phyloP scores from a whole-genome alignment of 1,139 yeast genomes.

The Saccharomyces hybrid region DNA sequence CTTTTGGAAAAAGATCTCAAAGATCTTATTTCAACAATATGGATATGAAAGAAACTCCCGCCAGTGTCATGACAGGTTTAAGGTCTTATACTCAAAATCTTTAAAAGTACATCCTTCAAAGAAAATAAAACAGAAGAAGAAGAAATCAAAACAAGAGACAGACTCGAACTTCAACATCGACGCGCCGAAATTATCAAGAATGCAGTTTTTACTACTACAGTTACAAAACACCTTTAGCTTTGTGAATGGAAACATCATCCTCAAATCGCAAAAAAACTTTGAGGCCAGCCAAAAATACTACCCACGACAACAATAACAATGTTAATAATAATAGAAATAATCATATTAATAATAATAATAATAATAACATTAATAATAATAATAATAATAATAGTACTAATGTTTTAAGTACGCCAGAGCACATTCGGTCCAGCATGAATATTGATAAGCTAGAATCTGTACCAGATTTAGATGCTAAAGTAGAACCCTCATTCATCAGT shows the following conservation, averaged over 20 bases:
- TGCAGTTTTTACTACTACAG: slow-evolving; percentile 7
- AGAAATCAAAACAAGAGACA: not conserved
- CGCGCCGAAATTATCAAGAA: not conserved
- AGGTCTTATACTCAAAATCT: slow-evolving; percentile 19
- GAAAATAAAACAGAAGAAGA: not conserved
- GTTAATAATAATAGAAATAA: not conserved
- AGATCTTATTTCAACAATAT: slow-evolving; percentile 12
- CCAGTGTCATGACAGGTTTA: slow-evolving; percentile 25
- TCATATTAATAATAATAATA: not conserved
- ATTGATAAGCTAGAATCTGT: not conserved
- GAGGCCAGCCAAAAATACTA: not conserved
- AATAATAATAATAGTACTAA: not conserved
- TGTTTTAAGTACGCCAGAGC: not conserved
- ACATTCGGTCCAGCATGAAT: not conserved
- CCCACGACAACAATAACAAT: not conserved
- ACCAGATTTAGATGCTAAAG: not conserved
- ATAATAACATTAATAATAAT: slow-evolving; percentile 1
- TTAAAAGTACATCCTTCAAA: slow-evolving; percentile 7
- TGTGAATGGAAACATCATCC: slow-evolving; percentile 18
- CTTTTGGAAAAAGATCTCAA: slow-evolving; percentile 20
- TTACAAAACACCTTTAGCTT: slow-evolving; percentile 14
- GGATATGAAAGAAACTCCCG: slow-evolving; percentile 18
- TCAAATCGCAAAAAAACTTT: slow-evolving; percentile 5
- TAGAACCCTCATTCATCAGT: not conserved
- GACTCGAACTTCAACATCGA: not conserved